These are phyloP conservation scores for Cryoendolithus antarcticus DNA, from an alignment of 2,329 filamentous ascomycete species.

Conservation along the genomic window DNA sequence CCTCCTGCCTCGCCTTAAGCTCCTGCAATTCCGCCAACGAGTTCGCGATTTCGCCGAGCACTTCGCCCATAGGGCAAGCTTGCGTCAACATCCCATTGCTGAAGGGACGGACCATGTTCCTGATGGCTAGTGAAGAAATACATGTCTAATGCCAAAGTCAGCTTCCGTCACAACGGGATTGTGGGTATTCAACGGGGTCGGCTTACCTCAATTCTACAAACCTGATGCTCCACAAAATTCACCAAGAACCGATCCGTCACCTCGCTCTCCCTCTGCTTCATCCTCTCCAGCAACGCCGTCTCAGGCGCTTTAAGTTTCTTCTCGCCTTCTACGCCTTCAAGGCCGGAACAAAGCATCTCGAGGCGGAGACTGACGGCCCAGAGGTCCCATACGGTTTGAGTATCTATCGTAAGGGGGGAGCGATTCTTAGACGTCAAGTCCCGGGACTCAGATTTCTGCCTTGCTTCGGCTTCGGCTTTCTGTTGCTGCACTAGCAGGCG, in stretches of 20 bases:
- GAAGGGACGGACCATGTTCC: slow-evolving; percentile 65
- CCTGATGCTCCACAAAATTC: slow-evolving; percentile 87
- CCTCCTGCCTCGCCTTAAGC: slow-evolving; percentile 35
- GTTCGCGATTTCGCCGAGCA: slow-evolving; percentile 50
- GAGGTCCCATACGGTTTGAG: slow-evolving; percentile 74
- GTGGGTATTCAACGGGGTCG: neutral
- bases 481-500: slow-evolving; percentile 60
- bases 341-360: slow-evolving; percentile 80
- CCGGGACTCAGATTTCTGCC: slow-evolving; percentile 18
- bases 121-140: slow-evolving; percentile 63
- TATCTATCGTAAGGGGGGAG: slow-evolving; percentile 63
- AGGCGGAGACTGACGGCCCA: slow-evolving; percentile 82
- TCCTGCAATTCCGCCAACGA: slow-evolving; percentile 51
- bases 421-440: slow-evolving; percentile 43
- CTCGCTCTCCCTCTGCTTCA: slow-evolving; percentile 63
- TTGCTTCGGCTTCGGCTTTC: slow-evolving; percentile 30
- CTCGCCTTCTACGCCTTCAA: slow-evolving; percentile 55
- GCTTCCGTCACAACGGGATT: no score
- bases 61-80: slow-evolving; percentile 62
- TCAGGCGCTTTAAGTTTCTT: slow-evolving; percentile 64
- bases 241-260: slow-evolving; percentile 79
- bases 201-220: slow-evolving; percentile 86
- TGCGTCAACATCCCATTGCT: slow-evolving; percentile 58
- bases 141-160: slow-evolving; percentile 48
- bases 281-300: slow-evolving; percentile 65